Conservation (phyloP, 2,329 filamentous ascomycete species). For the Alternaria rosae region DNA sequence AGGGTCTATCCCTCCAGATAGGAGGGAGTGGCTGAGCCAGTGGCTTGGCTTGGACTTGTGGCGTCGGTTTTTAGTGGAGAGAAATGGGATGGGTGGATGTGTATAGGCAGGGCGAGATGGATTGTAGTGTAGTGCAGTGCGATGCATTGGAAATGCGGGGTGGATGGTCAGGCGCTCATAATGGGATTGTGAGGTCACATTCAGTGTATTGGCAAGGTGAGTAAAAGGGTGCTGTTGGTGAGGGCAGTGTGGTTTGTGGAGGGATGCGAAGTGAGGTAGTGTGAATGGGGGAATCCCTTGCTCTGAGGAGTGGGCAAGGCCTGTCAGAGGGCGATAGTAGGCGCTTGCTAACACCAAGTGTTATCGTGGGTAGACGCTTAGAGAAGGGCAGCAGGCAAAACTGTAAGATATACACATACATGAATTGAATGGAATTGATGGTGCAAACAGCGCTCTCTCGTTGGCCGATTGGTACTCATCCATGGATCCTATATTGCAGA, state of each 20-base stretch:
- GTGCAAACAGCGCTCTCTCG: not conserved
- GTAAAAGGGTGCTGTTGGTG: not conserved
- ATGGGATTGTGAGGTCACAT: not conserved
- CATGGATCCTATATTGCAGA: not conserved
- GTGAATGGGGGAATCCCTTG: not conserved
- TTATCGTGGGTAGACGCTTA: not conserved
- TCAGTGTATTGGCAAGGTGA: not conserved
- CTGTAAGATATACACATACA: not conserved
- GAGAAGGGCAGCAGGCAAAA: not conserved
- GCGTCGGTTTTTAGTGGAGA: not conserved
- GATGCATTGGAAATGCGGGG: not conserved
- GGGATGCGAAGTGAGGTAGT: not conserved
- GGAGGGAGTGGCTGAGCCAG: not conserved
- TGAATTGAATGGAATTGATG: not conserved
- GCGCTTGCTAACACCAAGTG: not conserved
- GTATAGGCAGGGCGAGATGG: not conserved
- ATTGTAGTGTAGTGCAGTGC: not conserved
- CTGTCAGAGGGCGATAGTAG: not conserved
- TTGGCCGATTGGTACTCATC: not conserved
- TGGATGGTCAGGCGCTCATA: not conserved
- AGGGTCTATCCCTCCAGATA: not conserved
- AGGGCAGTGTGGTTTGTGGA: not conserved
- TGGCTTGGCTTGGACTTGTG: not conserved
- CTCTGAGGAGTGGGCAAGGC: not conserved
- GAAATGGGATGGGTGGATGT: not conserved